A percentile compares a stretch with the other conserved stretches of the same genome.
Conservation (phyloP, 169 alveolate species). For the Eimeria maxima region DNA sequence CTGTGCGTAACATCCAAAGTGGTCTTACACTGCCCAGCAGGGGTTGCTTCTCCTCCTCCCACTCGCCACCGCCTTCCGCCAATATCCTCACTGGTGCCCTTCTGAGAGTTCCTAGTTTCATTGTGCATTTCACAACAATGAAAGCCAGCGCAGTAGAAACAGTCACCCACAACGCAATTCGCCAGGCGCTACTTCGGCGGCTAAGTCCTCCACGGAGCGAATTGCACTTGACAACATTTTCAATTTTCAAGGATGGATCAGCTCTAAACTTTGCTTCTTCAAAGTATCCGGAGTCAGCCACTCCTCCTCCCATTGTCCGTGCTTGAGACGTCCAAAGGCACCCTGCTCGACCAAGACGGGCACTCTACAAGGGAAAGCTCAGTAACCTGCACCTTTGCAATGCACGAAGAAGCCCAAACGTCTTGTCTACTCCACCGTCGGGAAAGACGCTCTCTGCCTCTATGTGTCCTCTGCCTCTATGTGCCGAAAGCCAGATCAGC, state of each 20-base stretch:
- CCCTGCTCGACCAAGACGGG: not conserved
- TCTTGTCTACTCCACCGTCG: no score
- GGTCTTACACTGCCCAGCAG: not conserved
- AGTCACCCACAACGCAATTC: not conserved
- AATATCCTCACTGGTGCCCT: not conserved
- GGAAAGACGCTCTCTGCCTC: no score
- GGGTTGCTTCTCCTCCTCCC: not conserved
- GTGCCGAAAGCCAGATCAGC: not conserved
- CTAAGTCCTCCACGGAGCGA: not conserved
- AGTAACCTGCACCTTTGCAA: not conserved
- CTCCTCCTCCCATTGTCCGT: not conserved
- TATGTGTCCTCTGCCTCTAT: not conserved
- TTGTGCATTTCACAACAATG: not conserved
- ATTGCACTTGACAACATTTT: not conserved
- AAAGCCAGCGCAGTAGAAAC: not conserved
- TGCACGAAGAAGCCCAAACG: not conserved
- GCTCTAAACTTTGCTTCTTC: not conserved
- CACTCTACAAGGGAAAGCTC: not conserved
- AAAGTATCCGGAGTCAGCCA: not conserved
- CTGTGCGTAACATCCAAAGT: not conserved
- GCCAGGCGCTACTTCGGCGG: not conserved
- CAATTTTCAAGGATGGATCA: not conserved
- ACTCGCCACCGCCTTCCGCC: conserved; percentile 18
- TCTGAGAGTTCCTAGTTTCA: not conserved
- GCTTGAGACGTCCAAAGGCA: not conserved